Conservation (phyloP, 75 land plant species). For the Picea glauca region DNA sequence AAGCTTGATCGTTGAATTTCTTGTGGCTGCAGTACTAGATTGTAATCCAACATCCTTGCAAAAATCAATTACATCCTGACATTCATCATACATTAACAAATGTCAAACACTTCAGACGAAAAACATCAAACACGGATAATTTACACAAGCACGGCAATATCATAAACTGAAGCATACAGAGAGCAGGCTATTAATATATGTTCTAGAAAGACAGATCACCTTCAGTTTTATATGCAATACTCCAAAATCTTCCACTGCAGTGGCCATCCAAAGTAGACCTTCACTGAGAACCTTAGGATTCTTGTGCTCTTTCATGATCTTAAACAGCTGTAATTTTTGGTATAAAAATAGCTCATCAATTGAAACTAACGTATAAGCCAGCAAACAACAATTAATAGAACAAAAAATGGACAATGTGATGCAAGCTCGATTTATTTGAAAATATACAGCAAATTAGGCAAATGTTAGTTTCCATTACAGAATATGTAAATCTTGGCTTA, state of each 20-base stretch:
- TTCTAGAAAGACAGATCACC: conserved; percentile 29
- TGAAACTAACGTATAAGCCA: background rate
- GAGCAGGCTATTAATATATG: background rate
- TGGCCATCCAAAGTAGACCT: conserved; percentile 92
- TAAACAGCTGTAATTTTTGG: conserved; percentile 54
- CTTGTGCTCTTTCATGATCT: conserved; percentile 98
- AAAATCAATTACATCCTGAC: conserved; percentile 96
- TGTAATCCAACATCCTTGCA: conserved; percentile 93
- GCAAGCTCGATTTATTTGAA: too few species aligned
- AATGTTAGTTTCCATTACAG: background rate
- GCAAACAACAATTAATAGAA: background rate
- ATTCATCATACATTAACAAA: background rate
- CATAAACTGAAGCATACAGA: conserved; percentile 2
- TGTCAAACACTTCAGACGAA: background rate
- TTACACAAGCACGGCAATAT: conserved; percentile 3
- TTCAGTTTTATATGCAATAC: conserved; percentile 80
- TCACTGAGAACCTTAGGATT: conserved; percentile 99
- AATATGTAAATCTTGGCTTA: conserved; percentile 25
- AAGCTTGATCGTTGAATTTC: conserved; percentile 90
- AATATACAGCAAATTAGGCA: background rate
- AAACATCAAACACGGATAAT: background rate
- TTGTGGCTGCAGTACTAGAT: conserved; percentile 90
- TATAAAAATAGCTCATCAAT: background rate
- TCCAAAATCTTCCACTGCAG: conserved; percentile 98
- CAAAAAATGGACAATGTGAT: background rate